Evolutionary conservation across 1,139 yeast genomes (phyloP), one percentile per base, ranked within the genome.

Genomic region (Saccharomycopsis phalli): DNA sequence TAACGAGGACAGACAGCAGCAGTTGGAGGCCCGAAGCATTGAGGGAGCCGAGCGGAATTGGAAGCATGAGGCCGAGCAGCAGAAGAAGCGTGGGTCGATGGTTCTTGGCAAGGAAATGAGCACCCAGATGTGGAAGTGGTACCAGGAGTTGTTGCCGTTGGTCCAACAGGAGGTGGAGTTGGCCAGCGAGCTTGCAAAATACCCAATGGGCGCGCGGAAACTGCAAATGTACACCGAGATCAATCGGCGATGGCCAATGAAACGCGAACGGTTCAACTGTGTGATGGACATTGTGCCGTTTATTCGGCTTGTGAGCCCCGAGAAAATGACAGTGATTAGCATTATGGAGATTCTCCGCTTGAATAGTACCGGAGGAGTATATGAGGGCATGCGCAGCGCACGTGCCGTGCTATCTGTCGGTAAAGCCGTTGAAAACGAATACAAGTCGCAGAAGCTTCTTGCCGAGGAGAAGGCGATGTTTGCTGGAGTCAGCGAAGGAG

Each of bases 11-110:
- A 74, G 98, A 54, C 95, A 91, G 57, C 65, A 74, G 42, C 71
- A 71, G 36, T 59, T 91, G 33, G 98, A 91, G 57, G 68, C 76
- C 26, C 70, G 81, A 46, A 93, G 94, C 3, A 68, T 81, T 7
- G 91, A 82, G 51, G 91, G 91, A 2, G 95, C 97, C 0, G 76
- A 72, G 48, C 84, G 79, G 53, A 81, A 82, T 57, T 91, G 97
- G 97, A 79, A 75, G 54, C 80, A 78, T 51, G 91, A 81, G 50
- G 81, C 74, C 52, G 93, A 84, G 52, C 79, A 74, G 45, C 67
- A 80, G 57, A 73, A 72, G 47, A 72, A 69, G 37, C 66, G 80
- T 51, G 87, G 88, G n/a, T 73, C 67, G 6, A 49, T 76, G 33
- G 61, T 78, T 36, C 69, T 74, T 41, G 13, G 16, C 25, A 72